A percentile compares a stretch with the other conserved stretches of the same genome.
Conservation (phyloP, 31 red algal genomes). For the Odonthalia washingtoniensis region DNA sequence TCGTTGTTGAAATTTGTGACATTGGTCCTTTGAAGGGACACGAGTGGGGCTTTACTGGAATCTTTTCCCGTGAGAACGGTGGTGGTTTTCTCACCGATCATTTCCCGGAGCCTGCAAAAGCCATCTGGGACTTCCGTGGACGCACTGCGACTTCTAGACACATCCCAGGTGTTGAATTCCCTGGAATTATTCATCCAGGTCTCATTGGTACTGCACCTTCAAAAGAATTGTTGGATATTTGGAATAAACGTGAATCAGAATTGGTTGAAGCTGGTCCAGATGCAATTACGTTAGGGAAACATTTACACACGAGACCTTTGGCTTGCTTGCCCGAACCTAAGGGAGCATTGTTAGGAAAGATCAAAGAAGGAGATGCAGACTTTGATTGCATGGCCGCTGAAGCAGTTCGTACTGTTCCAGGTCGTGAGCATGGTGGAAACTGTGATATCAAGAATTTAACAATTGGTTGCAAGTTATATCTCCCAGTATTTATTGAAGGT, state of each 20-base stretch:
- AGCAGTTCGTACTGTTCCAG: constrained; percentile 53
- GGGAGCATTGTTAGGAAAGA: constrained; percentile 38
- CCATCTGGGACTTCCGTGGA: constrained; percentile 53
- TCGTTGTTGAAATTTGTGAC: constrained; percentile 48
- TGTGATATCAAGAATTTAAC: constrained; percentile 57
- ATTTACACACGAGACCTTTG: constrained; percentile 40
- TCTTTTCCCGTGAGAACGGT: constrained; percentile 40
- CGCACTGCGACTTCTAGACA: constrained; percentile 43
- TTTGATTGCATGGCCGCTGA: constrained; percentile 36
- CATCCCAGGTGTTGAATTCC: constrained; percentile 47
- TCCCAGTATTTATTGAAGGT: constrained; percentile 49
- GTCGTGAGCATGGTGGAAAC: constrained; percentile 58
- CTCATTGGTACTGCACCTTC: constrained; percentile 49
- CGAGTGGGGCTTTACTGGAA: constrained; percentile 54
- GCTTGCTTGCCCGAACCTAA: constrained; percentile 33
- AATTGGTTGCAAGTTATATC: constrained; percentile 31
- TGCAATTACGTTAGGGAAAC: constrained; percentile 33
- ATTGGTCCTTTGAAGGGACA: constrained; percentile 38
- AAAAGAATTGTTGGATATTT: constrained; percentile 36
- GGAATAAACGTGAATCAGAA: constrained; percentile 41
- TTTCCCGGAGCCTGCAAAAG: constrained; percentile 46
- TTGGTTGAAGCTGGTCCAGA: constrained; percentile 30
- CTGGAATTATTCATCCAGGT: constrained; percentile 39
- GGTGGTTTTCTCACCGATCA: constrained; percentile 44
- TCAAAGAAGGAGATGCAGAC: constrained; percentile 3